phyloP scores from a whole-genome alignment of 2,329 filamentous ascomycete species.

The Clonostachys rhizophaga region DNA sequence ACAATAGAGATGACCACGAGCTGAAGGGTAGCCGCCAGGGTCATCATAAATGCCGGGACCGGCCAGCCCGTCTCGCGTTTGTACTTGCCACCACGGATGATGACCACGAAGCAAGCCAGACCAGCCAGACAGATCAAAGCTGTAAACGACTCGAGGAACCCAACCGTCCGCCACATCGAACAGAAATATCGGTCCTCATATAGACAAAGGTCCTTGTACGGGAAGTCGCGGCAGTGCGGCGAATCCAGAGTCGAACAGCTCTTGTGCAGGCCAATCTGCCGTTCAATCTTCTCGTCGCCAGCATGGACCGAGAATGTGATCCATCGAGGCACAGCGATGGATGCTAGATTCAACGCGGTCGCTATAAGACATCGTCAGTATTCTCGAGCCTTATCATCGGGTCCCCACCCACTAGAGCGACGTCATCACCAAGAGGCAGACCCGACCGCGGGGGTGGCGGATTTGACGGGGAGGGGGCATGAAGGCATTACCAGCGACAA shows the following conservation, averaged over 20 bases:
- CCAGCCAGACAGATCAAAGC: constrained; percentile 78
- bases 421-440: constrained; percentile 12
- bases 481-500: constrained; percentile 29
- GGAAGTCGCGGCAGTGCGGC: constrained; percentile 46
- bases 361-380: constrained; percentile 34
- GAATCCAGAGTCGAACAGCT: constrained; percentile 70
- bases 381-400: background rate
- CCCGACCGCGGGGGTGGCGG: background rate
- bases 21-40: constrained; percentile 63
- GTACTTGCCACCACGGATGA: constrained; percentile 73
- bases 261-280: constrained; percentile 73
- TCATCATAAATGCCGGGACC: constrained; percentile 62
- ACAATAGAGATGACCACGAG: constrained; percentile 77
- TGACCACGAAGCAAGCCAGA: constrained; percentile 73
- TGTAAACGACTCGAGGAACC: constrained; percentile 82
- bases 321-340: constrained; percentile 69
- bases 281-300: constrained; percentile 39
- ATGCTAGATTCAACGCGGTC: constrained; percentile 65
- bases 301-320: constrained; percentile 55
- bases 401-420: background rate
- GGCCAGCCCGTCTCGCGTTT: constrained; percentile 82
- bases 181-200: constrained; percentile 68
- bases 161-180: constrained; percentile 83
- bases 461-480: background rate
- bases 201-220: constrained; percentile 23